Base-by-base conservation (phyloP, 148 eudicot species). In the Cornus florida region DNA sequence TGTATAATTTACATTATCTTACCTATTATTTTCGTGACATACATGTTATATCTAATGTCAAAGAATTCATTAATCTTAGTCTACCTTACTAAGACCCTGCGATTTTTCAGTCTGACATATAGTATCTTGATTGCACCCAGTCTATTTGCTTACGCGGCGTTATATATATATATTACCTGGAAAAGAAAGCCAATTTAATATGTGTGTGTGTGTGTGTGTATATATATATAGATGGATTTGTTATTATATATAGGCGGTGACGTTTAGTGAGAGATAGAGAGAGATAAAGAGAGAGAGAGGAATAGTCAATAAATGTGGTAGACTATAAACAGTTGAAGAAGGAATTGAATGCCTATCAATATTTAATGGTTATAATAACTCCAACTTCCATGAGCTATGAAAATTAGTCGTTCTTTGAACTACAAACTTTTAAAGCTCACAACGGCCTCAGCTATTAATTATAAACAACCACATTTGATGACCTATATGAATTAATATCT, bases 301-400 rank as follows among this genome's bases (percentile, higher is more conserved):
- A 75, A 62, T 33, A 50, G 73, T 14, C 81, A 87, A 71, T 90
- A 79, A 86, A 86, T 89, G 64, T 66, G 56, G 83, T 81, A 70
- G 86, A 71, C 73, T 80, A 85, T 56, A 65, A 79, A 83, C 88
- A 83, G 92, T 82, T 91, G 94, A 89, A 88, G 80, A 72, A 70
- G 75, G 87, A 35, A 70, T 84, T 86, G 77, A 86, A 89, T 89
- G 87, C 72, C 70, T 71, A 72, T 81, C 74, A 38, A 70, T 79
- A 64, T 82, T 81, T 67, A 84, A 86, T 79, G 83, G 41, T 43
- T 53, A 20, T 71, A 71, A 59, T 77, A 80, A 84, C 50, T 82
- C 89, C 90, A 82, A 76, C 89, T 82, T 79, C 84, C 70, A 46
- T 81, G 73, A 71, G 68, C 67, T 76, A 71, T 33, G 41, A 75